Evolutionary conservation across 306 rosid genomes (phyloP).

Genomic region (Prunus armeniaca): DNA sequence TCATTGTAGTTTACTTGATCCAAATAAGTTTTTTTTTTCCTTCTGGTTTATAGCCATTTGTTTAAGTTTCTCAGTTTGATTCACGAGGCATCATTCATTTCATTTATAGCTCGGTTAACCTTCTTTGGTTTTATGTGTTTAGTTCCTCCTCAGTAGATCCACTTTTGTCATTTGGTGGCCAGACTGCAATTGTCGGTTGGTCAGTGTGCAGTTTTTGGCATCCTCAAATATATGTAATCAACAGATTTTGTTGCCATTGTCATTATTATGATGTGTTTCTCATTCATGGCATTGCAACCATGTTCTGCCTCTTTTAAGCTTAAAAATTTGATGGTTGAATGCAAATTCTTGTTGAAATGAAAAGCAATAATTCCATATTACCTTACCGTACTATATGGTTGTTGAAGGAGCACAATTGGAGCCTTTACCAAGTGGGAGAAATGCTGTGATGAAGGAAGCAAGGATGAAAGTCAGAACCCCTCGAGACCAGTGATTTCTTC

Average conservation of each 20-base stretch:
- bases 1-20: neutral
- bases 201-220: too few species aligned
- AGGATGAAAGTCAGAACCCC: neutral
- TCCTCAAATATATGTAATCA: too few species aligned
- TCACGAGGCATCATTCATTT: neutral
- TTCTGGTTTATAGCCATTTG: too few species aligned
- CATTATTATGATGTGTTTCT: neutral
- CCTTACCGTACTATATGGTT: neutral
- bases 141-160: neutral
- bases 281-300: neutral
- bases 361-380: neutral
- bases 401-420: neutral
- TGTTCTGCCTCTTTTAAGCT: neutral
- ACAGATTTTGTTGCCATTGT: neutral
- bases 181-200: neutral
- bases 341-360: too few species aligned
- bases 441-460: neutral
- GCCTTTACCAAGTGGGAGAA: neutral
- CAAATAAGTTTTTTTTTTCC: neutral
- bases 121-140: neutral
- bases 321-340: neutral
- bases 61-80: too few species aligned
- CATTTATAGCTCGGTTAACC: neutral
- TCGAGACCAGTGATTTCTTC: neutral
- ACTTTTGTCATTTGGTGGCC: neutral